A percentile compares a stretch with the other conserved stretches of the same genome.
phyloP scores from a whole-genome alignment of 129 eudicot species.

The carrot (Daucus carota) region DH1_v3.0 NC_030389.2:30812001-30812500 shows the following conservation, averaged over 20 bases:
- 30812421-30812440: conserved; percentile 94
- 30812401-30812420: conserved; percentile 82
- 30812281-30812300: conserved; percentile 84
- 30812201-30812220: conserved; percentile 98
- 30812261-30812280: conserved; percentile 85
- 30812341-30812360: not conserved
- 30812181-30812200: conserved; percentile 86
- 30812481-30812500: conserved; percentile 96
- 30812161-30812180: conserved; percentile 97
- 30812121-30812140: conserved; percentile 81
- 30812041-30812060: not conserved
- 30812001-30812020: not conserved
- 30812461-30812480: conserved; percentile 97
- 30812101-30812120: not conserved
- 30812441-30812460: conserved; percentile 95
- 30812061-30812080: not conserved
- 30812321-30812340: conserved; percentile 91
- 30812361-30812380: not conserved
- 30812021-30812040: not conserved
- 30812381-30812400: not conserved
- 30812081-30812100: not conserved
- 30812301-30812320: conserved; percentile 91
- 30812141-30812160: conserved; percentile 85
- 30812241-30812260: conserved; percentile 93
- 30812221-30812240: conserved; percentile 90